These are phyloP conservation scores for Castanea sativa DNA, from an alignment of 306 rosid genomes.

Conservation along the genomic window DNA sequence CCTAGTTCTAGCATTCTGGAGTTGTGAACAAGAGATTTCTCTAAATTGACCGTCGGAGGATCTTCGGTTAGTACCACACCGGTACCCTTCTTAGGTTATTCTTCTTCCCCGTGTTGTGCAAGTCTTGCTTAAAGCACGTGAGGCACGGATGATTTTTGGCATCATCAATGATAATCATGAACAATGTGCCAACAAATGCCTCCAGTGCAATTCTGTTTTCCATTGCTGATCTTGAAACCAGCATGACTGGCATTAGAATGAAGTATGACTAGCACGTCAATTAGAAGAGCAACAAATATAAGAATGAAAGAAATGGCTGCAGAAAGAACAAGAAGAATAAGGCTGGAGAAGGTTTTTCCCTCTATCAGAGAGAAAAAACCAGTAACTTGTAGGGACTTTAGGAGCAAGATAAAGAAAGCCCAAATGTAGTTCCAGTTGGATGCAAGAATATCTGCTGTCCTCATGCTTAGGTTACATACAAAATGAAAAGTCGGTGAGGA, in stretches of 20 bases:
- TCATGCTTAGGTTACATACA: neutral
- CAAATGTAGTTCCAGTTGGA: conserved; percentile 12
- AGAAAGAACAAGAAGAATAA: neutral
- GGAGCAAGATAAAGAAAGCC: neutral
- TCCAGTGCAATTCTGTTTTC: neutral
- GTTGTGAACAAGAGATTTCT: no score
- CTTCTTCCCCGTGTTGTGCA: no score
- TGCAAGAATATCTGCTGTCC: neutral
- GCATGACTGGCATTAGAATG: neutral
- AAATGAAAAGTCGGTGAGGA: neutral
- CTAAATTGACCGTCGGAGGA: no score
- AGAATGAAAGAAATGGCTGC: neutral
- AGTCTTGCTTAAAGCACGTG: no score
- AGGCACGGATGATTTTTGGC: no score
- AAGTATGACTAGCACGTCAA: neutral
- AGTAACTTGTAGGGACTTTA: neutral
- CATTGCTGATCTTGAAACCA: neutral
- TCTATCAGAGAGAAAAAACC: neutral
- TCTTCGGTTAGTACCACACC: no score
- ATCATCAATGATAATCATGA: neutral
- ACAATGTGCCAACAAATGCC: neutral
- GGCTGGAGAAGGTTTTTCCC: neutral
- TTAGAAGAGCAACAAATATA: neutral
- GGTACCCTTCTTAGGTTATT: no score
- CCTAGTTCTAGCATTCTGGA: no score